A percentile compares a stretch with the other conserved stretches of the same genome.
Conservation (phyloP, 1,139 yeast species). For the Pichia norvegensis region DNA sequence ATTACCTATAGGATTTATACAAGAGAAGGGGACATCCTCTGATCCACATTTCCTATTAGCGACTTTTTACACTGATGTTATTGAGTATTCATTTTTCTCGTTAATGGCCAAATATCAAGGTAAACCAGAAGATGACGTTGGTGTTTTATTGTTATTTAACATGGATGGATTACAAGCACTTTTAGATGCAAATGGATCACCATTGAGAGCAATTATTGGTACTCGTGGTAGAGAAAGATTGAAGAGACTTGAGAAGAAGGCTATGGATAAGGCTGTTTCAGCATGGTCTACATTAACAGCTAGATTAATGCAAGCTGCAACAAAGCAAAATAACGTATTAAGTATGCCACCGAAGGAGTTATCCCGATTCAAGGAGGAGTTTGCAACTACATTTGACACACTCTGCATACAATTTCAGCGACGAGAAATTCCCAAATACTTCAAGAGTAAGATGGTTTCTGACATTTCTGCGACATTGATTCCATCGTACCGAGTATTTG, state of each 20-base stretch:
- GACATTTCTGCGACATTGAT: conserved; percentile 10
- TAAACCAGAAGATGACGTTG: conserved; percentile 47
- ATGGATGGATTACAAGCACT: conserved; percentile 69
- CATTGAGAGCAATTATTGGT: conserved; percentile 50
- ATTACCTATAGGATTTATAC: conserved; percentile 42
- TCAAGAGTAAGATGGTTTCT: conserved; percentile 5
- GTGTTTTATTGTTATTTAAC: conserved; percentile 67
- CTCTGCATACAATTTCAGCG: conserved; percentile 3
- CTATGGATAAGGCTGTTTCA: conserved; percentile 64
- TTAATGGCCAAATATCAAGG: conserved; percentile 48
- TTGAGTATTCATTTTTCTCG: conserved; percentile 62
- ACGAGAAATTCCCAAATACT: conserved; percentile 6
- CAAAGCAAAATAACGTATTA: conserved; percentile 33
- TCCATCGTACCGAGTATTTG: conserved; percentile 9
- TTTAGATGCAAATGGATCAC: conserved; percentile 45
- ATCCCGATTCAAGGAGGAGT: conserved; percentile 76
- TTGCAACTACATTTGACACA: conserved; percentile 74
- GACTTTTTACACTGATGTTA: conserved; percentile 61
- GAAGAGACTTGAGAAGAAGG: conserved; percentile 63
- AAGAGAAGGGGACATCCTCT: conserved; percentile 43
- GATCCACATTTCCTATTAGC: conserved; percentile 48
- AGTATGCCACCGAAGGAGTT: conserved; percentile 51
- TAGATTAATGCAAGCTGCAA: conserved; percentile 66
- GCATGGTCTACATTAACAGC: conserved; percentile 83
- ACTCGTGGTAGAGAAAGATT: conserved; percentile 59